These are phyloP conservation scores for Begonia fuchsioides DNA, from an alignment of 306 rosid species.

Conservation along the genomic window DNA sequence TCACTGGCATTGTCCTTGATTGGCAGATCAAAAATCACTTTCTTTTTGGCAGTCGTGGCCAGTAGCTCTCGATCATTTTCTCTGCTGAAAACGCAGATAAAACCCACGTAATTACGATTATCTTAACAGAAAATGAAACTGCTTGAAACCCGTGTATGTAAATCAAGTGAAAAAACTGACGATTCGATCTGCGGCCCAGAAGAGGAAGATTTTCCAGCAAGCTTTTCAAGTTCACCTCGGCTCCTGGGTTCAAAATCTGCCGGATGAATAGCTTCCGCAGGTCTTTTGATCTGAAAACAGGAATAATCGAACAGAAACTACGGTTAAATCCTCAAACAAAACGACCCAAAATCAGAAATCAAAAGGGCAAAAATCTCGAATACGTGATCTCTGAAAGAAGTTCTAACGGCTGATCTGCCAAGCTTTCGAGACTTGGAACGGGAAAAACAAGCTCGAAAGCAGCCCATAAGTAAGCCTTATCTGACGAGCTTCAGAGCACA, in stretches of 20 bases:
- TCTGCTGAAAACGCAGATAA: background rate
- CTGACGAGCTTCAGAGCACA: too few species aligned
- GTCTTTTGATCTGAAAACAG: slow-evolving; percentile 17
- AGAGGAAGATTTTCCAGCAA: slow-evolving; percentile 12
- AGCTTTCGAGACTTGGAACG: slow-evolving; percentile 21
- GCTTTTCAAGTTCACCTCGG: slow-evolving; percentile 20
- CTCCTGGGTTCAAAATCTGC: slow-evolving; percentile 8
- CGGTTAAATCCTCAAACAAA: background rate
- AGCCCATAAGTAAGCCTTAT: slow-evolving; percentile 9
- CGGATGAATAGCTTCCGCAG: slow-evolving; percentile 16
- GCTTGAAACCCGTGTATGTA: background rate
- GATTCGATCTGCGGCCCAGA: background rate
- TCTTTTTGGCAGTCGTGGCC: too few species aligned
- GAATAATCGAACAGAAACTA: background rate
- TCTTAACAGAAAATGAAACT: background rate
- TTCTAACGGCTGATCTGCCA: background rate
- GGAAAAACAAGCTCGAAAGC: slow-evolving; percentile 39
- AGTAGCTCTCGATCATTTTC: too few species aligned
- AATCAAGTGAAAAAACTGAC: background rate
- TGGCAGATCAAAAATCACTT: too few species aligned
- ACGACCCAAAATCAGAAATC: background rate
- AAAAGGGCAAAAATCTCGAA: slow-evolving; percentile 2
- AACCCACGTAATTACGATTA: background rate
- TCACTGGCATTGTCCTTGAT: too few species aligned
- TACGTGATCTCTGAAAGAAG: slow-evolving; percentile 13